phyloP scores from a whole-genome alignment of 2,329 filamentous ascomycete genomes.

The Hypoxylon sp. region DNA sequence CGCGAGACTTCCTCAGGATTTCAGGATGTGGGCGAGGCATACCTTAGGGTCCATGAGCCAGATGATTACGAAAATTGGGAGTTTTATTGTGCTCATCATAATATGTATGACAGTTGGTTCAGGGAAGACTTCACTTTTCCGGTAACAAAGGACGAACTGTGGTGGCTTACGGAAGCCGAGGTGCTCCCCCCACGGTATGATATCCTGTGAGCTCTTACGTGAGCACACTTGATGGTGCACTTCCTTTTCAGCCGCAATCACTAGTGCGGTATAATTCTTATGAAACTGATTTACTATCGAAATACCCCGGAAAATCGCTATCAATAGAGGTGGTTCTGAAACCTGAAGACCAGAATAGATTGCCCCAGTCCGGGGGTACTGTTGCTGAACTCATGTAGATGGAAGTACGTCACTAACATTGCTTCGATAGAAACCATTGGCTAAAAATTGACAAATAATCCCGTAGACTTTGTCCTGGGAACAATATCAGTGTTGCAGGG shows the following conservation, averaged over 20 bases:
- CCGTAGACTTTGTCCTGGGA: neutral
- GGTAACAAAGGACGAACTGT: neutral
- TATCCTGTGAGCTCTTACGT: slow-evolving; percentile 4
- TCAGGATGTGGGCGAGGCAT: slow-evolving; percentile 24
- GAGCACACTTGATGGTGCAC: neutral
- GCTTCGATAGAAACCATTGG: neutral
- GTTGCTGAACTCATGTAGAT: neutral
- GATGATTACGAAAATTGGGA: slow-evolving; percentile 1
- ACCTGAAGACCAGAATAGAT: neutral
- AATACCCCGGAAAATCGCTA: neutral
- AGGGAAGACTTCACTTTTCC: slow-evolving; percentile 12
- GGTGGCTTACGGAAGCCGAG: slow-evolving; percentile 17
- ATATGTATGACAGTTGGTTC: neutral
- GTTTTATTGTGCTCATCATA: neutral
- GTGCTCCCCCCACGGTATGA: slow-evolving; percentile 22
- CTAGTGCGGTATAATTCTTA: neutral
- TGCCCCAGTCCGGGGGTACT: neutral
- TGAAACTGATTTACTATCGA: neutral
- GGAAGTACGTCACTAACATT: neutral
- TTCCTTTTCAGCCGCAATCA: neutral
- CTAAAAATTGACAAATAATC: slow-evolving; percentile 4
- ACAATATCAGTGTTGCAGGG: neutral
- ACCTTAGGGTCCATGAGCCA: slow-evolving; percentile 14
- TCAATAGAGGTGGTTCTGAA: neutral
- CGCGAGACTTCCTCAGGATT: neutral